A percentile compares a stretch with the other conserved stretches of the same genome.
phyloP scores from a whole-genome alignment of 2,329 filamentous ascomycete species.

The Aureobasidium sp. region DNA sequence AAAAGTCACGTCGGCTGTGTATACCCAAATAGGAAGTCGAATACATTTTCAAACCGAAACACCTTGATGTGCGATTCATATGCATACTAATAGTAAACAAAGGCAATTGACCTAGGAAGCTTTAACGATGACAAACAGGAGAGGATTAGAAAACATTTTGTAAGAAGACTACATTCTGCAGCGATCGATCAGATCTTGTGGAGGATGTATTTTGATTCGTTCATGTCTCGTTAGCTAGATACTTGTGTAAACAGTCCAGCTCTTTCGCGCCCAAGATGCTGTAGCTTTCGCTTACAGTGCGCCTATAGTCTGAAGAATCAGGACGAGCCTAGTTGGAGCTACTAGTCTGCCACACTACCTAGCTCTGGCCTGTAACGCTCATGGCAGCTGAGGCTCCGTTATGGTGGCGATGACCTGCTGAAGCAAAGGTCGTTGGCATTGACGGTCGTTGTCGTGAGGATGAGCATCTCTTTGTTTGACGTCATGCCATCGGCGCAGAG shows the following conservation, averaged over 20 bases:
- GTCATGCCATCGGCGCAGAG: neutral
- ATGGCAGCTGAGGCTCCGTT: neutral
- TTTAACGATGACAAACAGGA: neutral
- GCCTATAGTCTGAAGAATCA: no score
- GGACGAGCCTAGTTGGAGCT: neutral
- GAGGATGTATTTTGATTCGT: neutral
- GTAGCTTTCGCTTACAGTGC: neutral
- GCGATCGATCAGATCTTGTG: neutral
- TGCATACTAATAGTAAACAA: neutral
- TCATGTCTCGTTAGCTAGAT: neutral
- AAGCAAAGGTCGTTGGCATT: neutral
- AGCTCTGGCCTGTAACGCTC: no score
- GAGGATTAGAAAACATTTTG: neutral
- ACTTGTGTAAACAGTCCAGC: neutral
- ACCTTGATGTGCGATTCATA: neutral
- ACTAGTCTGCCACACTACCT: neutral
- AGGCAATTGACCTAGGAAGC: neutral
- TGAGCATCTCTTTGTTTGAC: neutral
- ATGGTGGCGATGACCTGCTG: neutral
- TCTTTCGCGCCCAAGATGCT: neutral
- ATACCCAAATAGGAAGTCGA: slow-evolving; percentile 11
- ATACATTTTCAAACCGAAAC: neutral
- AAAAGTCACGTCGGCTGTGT: neutral
- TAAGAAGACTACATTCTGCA: neutral
- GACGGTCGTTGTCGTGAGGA: neutral